phyloP scores from a whole-genome alignment of 305 asterid species.

The Fraxinus paxiana region DNA sequence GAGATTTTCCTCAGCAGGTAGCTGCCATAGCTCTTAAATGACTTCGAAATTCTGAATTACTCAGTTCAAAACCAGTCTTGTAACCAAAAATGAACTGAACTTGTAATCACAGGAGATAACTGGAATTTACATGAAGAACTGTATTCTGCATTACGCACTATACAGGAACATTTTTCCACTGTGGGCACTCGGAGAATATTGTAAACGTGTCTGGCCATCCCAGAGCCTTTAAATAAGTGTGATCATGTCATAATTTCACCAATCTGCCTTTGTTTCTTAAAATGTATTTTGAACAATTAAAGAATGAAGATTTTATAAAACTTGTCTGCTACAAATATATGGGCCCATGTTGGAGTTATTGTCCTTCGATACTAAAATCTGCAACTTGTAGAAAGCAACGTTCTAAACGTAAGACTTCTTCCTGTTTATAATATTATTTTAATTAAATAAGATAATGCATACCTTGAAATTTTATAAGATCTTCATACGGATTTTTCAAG shows the following conservation, averaged over 20 bases:
- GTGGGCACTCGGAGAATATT: slow-evolving; percentile 69
- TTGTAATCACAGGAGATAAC: slow-evolving; percentile 47
- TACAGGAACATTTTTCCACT: slow-evolving; percentile 52
- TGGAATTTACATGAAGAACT: slow-evolving; percentile 64
- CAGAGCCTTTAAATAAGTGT: slow-evolving; percentile 17
- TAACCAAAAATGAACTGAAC: neutral
- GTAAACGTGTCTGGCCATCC: slow-evolving; percentile 50
- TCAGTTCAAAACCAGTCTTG: neutral
- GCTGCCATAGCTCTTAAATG: neutral
- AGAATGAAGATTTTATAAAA: neutral
- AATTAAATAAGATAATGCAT: neutral
- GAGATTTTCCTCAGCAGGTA: slow-evolving; percentile 87
- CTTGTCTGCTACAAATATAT: neutral
- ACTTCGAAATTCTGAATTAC: neutral
- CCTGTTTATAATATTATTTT: no score
- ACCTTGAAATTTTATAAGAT: neutral
- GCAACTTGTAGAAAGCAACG: neutral
- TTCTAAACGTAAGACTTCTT: neutral
- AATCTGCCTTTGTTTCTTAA: neutral
- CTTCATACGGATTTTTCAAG: neutral
- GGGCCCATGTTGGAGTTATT: neutral
- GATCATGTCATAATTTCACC: neutral
- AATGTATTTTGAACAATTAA: neutral
- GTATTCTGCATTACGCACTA: slow-evolving; percentile 60
- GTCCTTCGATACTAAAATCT: neutral